These are phyloP conservation scores for Terana coerulea DNA, from an alignment of 768 basidiomycete species.

Conservation along the genomic window DNA sequence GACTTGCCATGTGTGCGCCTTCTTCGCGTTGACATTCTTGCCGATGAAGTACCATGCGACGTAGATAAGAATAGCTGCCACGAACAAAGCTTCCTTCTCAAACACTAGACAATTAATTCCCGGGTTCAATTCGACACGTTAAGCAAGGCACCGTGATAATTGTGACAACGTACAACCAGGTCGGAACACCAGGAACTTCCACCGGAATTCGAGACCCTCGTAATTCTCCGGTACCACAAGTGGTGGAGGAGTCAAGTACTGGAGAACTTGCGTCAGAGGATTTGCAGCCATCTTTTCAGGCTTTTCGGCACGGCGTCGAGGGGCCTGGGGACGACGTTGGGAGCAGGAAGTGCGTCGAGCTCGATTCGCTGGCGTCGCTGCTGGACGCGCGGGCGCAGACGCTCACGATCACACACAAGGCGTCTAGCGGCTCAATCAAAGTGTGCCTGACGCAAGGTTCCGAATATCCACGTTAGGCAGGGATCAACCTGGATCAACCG, in stretches of 20 bases:
- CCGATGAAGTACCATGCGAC: constrained; percentile 57
- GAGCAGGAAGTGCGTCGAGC: not conserved
- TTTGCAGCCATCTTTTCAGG: constrained; percentile 1
- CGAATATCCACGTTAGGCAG: too few relatives aligned
- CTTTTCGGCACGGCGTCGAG: not conserved
- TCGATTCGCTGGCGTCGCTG: not conserved
- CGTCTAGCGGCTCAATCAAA: too few relatives aligned
- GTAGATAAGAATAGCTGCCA: constrained; percentile 54
- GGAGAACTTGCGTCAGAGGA: constrained; percentile 4
- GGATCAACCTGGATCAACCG: too few relatives aligned
- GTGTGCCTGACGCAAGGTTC: too few relatives aligned
- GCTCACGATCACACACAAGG: too few relatives aligned
- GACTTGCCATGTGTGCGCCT: constrained; percentile 66
- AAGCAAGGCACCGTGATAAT: constrained; percentile 1
- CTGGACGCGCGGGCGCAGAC: not conserved
- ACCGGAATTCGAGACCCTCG: constrained; percentile 69
- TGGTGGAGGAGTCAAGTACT: constrained; percentile 51
- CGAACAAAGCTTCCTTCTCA: constrained; percentile 56
- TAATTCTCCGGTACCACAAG: constrained; percentile 55
- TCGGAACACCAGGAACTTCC: constrained; percentile 75
- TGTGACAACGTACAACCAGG: constrained; percentile 66
- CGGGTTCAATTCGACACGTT: constrained; percentile 3
- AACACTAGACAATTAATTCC: constrained; percentile 44
- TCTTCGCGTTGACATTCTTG: constrained; percentile 50
- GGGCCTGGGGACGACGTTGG: not conserved